Evolutionary conservation across 192 early-diverging fungal species (phyloP).

Genomic region (Chytriomyces sp.): DNA sequence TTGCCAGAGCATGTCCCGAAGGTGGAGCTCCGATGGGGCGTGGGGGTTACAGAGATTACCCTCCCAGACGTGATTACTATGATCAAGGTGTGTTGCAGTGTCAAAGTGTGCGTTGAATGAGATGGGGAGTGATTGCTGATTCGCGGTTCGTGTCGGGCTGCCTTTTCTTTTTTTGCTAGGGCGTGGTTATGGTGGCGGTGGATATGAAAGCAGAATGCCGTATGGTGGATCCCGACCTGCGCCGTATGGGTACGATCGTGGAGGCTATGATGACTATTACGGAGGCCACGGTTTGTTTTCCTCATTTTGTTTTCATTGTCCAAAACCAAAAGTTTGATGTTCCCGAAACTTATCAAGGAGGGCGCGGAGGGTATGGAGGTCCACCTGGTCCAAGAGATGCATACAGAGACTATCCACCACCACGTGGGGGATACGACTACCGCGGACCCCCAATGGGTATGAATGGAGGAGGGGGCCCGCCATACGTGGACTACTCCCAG

Average conservation of each 20-base stretch:
- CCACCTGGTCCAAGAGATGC: slow-evolving; percentile 7
- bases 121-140: not conserved
- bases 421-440: not conserved
- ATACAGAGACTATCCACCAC: slow-evolving; percentile 15
- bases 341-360: not conserved
- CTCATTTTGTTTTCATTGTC: not conserved
- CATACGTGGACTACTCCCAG: not conserved
- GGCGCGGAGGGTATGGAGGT: slow-evolving; percentile 20
- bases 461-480: not conserved
- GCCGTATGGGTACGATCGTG: slow-evolving; percentile 19
- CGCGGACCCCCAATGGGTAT: slow-evolving; percentile 4
- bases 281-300: not conserved
- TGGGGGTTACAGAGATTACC: slow-evolving; percentile 37
- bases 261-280: slow-evolving; percentile 19
- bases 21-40: slow-evolving; percentile 14
- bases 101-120: not conserved
- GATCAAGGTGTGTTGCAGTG: slow-evolving; percentile 35
- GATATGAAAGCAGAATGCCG: slow-evolving; percentile 11
- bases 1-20: slow-evolving; percentile 23
- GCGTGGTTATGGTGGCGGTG: slow-evolving; percentile 20
- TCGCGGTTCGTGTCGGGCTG: not conserved
- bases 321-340: too few relatives aligned
- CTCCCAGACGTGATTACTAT: slow-evolving; percentile 29
- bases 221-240: slow-evolving; percentile 9
- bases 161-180: not conserved